Conservation (phyloP, 495 filamentous ascomycete species). For the Symbiotaphrina buchneri region DNA sequence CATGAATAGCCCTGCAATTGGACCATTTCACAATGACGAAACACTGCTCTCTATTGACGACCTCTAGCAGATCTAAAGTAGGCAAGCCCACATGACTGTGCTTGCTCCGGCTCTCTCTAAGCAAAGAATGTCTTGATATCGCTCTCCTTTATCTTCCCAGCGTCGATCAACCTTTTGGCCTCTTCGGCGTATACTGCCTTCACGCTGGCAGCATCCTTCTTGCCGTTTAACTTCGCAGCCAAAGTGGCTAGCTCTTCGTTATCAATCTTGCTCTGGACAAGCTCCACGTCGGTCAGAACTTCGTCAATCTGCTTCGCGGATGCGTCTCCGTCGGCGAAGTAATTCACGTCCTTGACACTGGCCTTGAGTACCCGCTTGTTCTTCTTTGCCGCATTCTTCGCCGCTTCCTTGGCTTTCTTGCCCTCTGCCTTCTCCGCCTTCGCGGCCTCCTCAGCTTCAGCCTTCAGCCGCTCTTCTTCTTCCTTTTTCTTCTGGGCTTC, state of each 20-base stretch:
- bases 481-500: conserved; percentile 57
- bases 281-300: conserved; percentile 69
- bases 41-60: too few relatives aligned
- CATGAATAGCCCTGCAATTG: too few relatives aligned
- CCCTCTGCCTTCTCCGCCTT: conserved; percentile 58
- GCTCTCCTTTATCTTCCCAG: conserved; percentile 65
- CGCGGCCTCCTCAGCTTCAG: conserved; percentile 67
- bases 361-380: conserved; percentile 88
- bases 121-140: too few relatives aligned
- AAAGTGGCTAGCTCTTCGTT: conserved; percentile 67
- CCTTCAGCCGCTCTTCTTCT: conserved; percentile 50
- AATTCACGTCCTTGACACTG: conserved; percentile 90
- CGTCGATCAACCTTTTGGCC: conserved; percentile 46
- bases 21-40: too few relatives aligned
- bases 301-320: conserved; percentile 52
- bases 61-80: too few relatives aligned
- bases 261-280: conserved; percentile 75
- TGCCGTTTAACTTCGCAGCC: conserved; percentile 43
- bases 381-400: conserved; percentile 97
- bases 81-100: too few relatives aligned
- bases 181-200: conserved; percentile 43
- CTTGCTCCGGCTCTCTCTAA: too few relatives aligned
- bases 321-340: conserved; percentile 49
- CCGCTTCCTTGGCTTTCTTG: conserved; percentile 96
- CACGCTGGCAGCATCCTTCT: conserved; percentile 29